Evolutionary conservation across 2,329 filamentous ascomycete species (phyloP), one percentile per base, ranked within the genome.

Genomic region (Penicillium occitanis): DNA sequence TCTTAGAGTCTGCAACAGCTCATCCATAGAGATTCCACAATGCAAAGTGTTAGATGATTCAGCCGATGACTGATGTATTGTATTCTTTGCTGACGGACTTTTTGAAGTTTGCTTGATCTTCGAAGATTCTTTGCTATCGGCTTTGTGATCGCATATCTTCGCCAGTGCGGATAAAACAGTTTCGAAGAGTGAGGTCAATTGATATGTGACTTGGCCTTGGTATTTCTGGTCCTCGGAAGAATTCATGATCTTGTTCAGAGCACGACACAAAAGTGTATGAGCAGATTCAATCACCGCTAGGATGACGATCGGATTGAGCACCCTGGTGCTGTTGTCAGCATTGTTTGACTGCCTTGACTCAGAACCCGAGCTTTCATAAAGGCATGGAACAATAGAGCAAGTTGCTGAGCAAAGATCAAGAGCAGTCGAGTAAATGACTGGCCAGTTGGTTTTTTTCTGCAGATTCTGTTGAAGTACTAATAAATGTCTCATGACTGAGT

Each of bases 161-260:
- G 73, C 65, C 22, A 80, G 64, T 40, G 69, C 68, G 17, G 69
- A 68, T 63, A 78, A 69, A 13, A 69, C 68, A 5, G 69, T 67
- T 53, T 77, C 73, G 61, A 78, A 80, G 5, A 80, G 64, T 19
- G 66, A 71, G 22, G 77, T 72, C 17, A 78, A 25, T 48, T 78
- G 74, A 68, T 79, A 80, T 1, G 64, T 70, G 19, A 79, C 55
- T 5, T 74, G 70, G 1, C 71, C 72, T 17, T 68, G 64, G 35
- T 69, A 66, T 11, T 65, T 64, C 0, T 17, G 48, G 1, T 48
- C 61, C 14, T 72, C 61, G 6, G 70, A 67, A 6, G 58, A 65
- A 10, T 42, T 66, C 5, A 71, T 61, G 0, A 78, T 40, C 40
- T 72, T 78, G 25, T 70, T 71, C 19, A 79, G 57, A 0, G 70